Evolutionary conservation across 2,329 filamentous ascomycete species (phyloP).

Genomic region (Fusarium sublunatum): DNA sequence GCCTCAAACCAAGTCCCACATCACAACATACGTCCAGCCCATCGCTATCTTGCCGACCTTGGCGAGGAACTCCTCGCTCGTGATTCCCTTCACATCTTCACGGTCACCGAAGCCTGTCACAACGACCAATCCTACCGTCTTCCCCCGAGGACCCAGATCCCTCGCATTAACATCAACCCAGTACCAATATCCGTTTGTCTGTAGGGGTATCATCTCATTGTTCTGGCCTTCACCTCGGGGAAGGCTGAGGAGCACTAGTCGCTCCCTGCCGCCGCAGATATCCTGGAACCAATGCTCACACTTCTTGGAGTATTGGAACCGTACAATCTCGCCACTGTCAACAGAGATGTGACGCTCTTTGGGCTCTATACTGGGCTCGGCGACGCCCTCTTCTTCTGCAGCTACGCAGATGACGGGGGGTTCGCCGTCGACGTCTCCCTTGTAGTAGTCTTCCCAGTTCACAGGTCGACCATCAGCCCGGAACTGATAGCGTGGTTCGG

Average conservation of each 20-base stretch:
- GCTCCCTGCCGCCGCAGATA: constrained; percentile 74
- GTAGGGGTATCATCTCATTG: constrained; percentile 75
- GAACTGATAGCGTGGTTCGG: constrained; percentile 75
- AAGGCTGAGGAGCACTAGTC: constrained; percentile 76
- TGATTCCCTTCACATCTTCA: constrained; percentile 62
- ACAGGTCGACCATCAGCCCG: constrained; percentile 75
- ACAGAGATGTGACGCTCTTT: constrained; percentile 66
- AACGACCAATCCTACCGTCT: constrained; percentile 73
- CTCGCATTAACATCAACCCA: constrained; percentile 79
- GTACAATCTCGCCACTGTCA: constrained; percentile 65
- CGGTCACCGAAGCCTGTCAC: constrained; percentile 63
- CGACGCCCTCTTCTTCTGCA: constrained; percentile 63
- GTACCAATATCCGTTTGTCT: constrained; percentile 83
- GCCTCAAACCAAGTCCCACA: constrained; percentile 62
- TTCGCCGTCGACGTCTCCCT: constrained; percentile 66
- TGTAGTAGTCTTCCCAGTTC: constrained; percentile 85
- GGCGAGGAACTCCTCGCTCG: constrained; percentile 58
- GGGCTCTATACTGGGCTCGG: constrained; percentile 69
- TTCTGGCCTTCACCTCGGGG: constrained; percentile 74
- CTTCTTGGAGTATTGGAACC: constrained; percentile 82
- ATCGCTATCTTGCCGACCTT: constrained; percentile 59
- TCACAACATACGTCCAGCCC: constrained; percentile 57
- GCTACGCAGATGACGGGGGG: constrained; percentile 60
- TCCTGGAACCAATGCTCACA: constrained; percentile 88
- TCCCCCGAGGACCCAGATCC: constrained; percentile 75